These are phyloP conservation scores for Ustilago crameri DNA, from an alignment of 1,284 basidiomycete genomes.

Conservation along the genomic window DNA sequence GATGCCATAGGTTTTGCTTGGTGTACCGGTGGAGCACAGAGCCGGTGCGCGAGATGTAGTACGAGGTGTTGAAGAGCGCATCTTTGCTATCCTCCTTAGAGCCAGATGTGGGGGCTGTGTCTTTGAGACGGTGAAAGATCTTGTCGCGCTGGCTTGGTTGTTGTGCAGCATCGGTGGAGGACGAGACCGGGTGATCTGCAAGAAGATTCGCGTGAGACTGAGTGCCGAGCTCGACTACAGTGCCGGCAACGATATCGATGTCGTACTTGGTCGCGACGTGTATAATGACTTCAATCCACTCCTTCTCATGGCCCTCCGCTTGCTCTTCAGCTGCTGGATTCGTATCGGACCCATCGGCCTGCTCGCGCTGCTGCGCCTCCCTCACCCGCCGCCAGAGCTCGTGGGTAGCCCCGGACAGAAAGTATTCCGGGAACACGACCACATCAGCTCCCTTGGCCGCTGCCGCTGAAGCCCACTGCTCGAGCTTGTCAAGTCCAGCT, in stretches of 20 bases:
- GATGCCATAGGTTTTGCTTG: constrained; percentile 66
- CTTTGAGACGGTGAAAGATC: constrained; percentile 15
- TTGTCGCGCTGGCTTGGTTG: constrained; percentile 3
- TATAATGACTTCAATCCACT: constrained; percentile 52
- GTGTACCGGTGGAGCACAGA: constrained; percentile 58
- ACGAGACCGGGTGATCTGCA: constrained; percentile 21
- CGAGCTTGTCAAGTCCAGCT: constrained; percentile 44
- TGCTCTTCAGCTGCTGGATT: constrained; percentile 5
- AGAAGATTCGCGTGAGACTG: constrained; percentile 26
- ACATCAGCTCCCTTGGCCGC: constrained; percentile 50
- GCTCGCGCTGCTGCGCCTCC: constrained; percentile 15
- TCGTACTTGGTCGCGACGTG: constrained; percentile 44
- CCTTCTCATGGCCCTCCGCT: constrained; percentile 37
- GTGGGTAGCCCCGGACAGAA: constrained; percentile 60
- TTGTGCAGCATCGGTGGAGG: background rate
- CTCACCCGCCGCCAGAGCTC: constrained; percentile 46
- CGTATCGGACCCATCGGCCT: constrained; percentile 1
- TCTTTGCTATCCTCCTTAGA: constrained; percentile 12
- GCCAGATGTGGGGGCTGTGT: constrained; percentile 1
- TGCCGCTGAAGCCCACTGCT: constrained; percentile 35
- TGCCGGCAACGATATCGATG: constrained; percentile 65
- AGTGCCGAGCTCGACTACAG: constrained; percentile 58
- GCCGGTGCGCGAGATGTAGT: constrained; percentile 58
- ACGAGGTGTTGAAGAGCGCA: constrained; percentile 63
- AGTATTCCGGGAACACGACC: constrained; percentile 66